Evolutionary conservation across 768 basidiomycete species (phyloP), one percentile per base, ranked within the genome.

Genomic region (Lactarius hengduanensis): DNA sequence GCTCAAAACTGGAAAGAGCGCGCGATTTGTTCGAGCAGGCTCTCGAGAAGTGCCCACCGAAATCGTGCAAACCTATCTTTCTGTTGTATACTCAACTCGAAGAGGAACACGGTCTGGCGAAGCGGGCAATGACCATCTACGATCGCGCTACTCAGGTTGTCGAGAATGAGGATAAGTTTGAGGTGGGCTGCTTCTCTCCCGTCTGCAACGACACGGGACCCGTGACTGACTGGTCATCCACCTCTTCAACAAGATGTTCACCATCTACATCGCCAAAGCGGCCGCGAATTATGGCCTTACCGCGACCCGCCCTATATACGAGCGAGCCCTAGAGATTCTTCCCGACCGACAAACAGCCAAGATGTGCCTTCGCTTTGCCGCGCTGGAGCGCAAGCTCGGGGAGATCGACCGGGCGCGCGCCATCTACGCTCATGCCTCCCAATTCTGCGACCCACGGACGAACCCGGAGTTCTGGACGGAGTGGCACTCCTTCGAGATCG

Each of bases 11-110:
- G 9, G 97, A 98, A 76, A 88, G 97, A 60, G 86, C 95, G n/a
- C 86, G 97, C 66, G 97, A 99, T 77, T 83, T 99, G 26, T 99
- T 98, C 74, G 97, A 98, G 73, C 97, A 99, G 74, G 94, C 97
- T 0, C 80, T 99, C 26, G 95, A 97, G 73, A 96, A 97, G 74
- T 98, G 96, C 71, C 97, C 96, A 1, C 81, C 91, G 2, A 96
- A 97, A 75, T 92, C 89, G 66, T 96, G 92, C 79, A 98, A 98
- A 78, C 87, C 96, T 13, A 77, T 99, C 26, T 98, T 93, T 81
- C 80, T 99, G 58, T 91, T 98, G 89, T 99, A 98, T 75, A 89
- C 93, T n/a, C 85, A 92, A 66, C 80, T 97, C 41, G 96, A 98
- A 76, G 97, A 99, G 76, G 96, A 99, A 63, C 82, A 89, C 70